phyloP scores from a whole-genome alignment of 805 yeast species.

The Candida suzukii region DNA sequence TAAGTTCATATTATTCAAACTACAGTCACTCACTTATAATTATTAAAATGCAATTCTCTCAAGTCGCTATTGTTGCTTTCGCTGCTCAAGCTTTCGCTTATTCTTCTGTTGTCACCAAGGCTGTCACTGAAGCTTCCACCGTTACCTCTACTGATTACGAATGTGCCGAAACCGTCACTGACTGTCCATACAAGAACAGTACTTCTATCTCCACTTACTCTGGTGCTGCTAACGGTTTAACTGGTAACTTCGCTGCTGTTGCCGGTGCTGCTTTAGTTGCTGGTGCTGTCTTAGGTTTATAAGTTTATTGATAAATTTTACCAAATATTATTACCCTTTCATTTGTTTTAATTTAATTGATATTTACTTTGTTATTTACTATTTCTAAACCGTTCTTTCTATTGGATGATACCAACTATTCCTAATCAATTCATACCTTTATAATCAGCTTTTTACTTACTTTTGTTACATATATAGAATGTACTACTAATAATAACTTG shows the following conservation, averaged over 20 bases:
- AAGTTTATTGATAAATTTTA: conserved; percentile 7
- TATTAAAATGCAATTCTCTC: conserved; percentile 25
- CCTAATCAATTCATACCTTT: no score
- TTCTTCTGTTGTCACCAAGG: conserved; percentile 19
- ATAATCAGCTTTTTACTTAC: no score
- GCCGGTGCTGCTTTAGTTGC: conserved; percentile 26
- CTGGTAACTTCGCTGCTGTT: conserved; percentile 24
- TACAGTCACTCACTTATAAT: conserved; percentile 1
- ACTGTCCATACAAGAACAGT: conserved; percentile 30
- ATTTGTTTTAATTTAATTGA: no score
- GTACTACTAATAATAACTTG: no score
- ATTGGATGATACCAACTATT: no score
- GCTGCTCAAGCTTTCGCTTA: conserved; percentile 20
- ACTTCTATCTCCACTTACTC: conserved; percentile 13
- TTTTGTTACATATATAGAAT: no score
- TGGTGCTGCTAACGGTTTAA: conserved; percentile 20
- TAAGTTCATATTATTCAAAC: neutral
- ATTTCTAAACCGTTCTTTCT: no score
- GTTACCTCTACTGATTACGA: conserved; percentile 36
- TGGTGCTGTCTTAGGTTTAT: conserved; percentile 29
- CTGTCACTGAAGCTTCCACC: conserved; percentile 25
- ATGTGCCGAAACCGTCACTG: conserved; percentile 33
- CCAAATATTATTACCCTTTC: no score
- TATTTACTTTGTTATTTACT: neutral
- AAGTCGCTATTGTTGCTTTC: conserved; percentile 24